Percentiles rank a stretch among this genome's conserved stretches.
Evolutionary conservation across 805 yeast species (phyloP).

Genomic region (Candida mattraensis): DNA sequence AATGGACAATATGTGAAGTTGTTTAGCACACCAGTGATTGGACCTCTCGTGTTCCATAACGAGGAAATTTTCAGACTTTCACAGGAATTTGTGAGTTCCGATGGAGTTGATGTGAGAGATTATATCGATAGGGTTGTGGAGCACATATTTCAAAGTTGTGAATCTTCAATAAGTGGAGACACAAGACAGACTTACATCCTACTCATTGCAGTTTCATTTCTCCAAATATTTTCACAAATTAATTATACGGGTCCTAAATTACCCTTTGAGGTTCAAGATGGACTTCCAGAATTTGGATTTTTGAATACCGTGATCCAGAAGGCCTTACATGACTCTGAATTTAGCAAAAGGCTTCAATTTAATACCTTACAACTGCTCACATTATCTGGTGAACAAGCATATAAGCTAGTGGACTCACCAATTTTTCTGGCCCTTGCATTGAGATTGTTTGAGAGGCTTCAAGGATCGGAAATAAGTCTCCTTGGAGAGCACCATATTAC

Average conservation of each 20-base stretch:
- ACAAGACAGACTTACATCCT: constrained; percentile 26
- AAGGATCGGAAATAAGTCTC: constrained; percentile 28
- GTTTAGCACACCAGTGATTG: constrained; percentile 7
- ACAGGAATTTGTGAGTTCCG: constrained; percentile 2
- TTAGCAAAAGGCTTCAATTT: constrained; percentile 18
- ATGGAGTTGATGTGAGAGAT: constrained; percentile 3
- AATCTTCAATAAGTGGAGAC: constrained; percentile 8
- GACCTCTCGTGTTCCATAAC: constrained; percentile 18
- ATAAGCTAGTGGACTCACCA: constrained; percentile 56
- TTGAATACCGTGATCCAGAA: constrained; percentile 14
- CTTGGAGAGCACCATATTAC: constrained; percentile 6
- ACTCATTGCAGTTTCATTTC: constrained; percentile 51
- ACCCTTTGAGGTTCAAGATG: constrained; percentile 28
- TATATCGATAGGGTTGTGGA: constrained; percentile 5
- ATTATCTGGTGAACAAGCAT: constrained; percentile 62
- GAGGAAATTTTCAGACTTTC: constrained; percentile 4
- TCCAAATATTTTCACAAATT: constrained; percentile 69
- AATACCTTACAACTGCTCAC: constrained; percentile 18
- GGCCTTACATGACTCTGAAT: constrained; percentile 18
- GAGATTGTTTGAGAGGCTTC: constrained; percentile 42
- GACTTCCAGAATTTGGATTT: constrained; percentile 8
- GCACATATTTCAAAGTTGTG: constrained; percentile 3
- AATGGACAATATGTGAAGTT: constrained; percentile 32
- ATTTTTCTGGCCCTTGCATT: constrained; percentile 44
- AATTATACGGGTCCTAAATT: constrained; percentile 84